Evolutionary conservation across 495 filamentous ascomycete genomes (phyloP), one percentile per base, ranked within the genome.

Genomic region (Amorphotheca resinae): DNA sequence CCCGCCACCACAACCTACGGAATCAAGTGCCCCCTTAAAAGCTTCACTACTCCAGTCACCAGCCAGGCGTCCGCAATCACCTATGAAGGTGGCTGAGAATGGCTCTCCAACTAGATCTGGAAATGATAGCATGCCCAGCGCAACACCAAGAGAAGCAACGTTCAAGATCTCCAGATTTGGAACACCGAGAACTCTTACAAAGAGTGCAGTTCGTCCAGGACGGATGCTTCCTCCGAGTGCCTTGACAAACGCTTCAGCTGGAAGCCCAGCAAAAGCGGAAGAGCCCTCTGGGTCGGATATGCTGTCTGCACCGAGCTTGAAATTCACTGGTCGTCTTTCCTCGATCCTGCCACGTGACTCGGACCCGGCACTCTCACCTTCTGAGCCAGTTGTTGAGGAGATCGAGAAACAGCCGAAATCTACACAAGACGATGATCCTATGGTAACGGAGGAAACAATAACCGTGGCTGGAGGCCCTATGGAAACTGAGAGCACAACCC

Each of bases 281-380:
- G n/a, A 41, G 32, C 8, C 9, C 14, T 12, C 18, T 11, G 35
- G 33, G n/a, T 39, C 31, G 22, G 31, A 34, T 3, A 2, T 33
- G 21, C 15, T 14, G 9, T 9, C 22, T 22, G 34, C 38, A n/a
- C 32, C 32, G 6, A 50, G 26, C 17, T 16, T 49, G 15, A 37
- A 26, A 14, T 74, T 74, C 47, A 63, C 68, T n/a, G 69, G 68
- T 2, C 58, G 69, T 7, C 59, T 72, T 1, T 73, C 71, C 0
- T 64, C 69, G 3, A 64, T 70, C 20, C 47, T 72, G 15, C 68
- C 69, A 22, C 54, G 69, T 9, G 57, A 70, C 40, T 66, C 63
- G 9, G 68, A 73, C 33, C 64, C 67, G 1, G 54, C 61, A 7
- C 51, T 70, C 11, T 23, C 30, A 9, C 9, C 38, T 17, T 38